phyloP scores from a whole-genome alignment of 352 stramenopile species.

The Phytophthora pinifolia region DNA sequence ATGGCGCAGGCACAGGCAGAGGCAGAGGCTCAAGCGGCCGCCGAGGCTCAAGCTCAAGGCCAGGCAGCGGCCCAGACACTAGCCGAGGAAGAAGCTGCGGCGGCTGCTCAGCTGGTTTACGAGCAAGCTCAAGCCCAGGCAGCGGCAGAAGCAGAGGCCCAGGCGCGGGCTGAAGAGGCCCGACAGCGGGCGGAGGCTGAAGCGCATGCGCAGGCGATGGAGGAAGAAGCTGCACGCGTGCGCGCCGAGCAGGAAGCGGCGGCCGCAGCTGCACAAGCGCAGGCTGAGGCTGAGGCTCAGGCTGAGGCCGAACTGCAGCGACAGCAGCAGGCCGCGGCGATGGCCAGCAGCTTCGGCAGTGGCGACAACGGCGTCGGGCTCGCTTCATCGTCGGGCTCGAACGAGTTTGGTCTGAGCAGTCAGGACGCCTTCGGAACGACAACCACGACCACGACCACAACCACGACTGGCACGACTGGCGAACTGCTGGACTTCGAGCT shows the following conservation, averaged over 20 bases:
- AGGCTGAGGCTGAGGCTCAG: conserved; percentile 39
- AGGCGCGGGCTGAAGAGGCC: conserved; percentile 32
- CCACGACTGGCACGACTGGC: conserved; percentile 35
- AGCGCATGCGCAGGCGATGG: conserved; percentile 27
- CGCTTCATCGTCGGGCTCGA: conserved; percentile 21
- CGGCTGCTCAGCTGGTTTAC: conserved; percentile 20
- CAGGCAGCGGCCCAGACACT: conserved; percentile 20
- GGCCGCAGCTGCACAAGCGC: conserved; percentile 16
- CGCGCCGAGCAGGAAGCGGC: conserved; percentile 29
- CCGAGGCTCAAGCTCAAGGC: conserved; percentile 20
- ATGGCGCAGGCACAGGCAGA: conserved; percentile 20
- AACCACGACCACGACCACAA: conserved; percentile 27
- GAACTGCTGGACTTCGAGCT: conserved; percentile 80
- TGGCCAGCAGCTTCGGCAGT: conserved; percentile 33
- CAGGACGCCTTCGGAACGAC: conserved; percentile 24
- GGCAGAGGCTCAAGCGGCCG: conserved; percentile 22
- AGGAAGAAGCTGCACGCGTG: conserved; percentile 28
- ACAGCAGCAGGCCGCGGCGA: conserved; percentile 28
- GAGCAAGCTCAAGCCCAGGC: conserved; percentile 34
- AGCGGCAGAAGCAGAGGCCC: conserved; percentile 31
- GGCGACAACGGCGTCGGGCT: conserved; percentile 25
- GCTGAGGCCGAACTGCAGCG: conserved; percentile 31
- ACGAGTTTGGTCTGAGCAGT: conserved; percentile 39
- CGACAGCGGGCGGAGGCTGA: conserved; percentile 27
- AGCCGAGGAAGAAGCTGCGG: conserved; percentile 22